Evolutionary conservation across 1,284 basidiomycete species (phyloP), one percentile per base, ranked within the genome.

Genomic region (Pseudozyma sp.): DNA sequence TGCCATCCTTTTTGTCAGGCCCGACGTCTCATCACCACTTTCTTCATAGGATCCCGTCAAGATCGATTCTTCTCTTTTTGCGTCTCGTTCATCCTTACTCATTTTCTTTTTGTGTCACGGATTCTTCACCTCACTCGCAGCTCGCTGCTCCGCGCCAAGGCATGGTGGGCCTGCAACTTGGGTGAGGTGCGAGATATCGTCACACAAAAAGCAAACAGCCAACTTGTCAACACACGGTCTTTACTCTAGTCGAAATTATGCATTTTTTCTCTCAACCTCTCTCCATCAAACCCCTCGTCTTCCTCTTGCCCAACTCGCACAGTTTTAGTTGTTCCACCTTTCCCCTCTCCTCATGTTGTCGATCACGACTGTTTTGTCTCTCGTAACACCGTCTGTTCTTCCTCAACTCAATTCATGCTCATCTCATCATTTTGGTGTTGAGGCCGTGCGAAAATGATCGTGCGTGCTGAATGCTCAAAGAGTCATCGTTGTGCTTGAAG

Each of bases 1-100:
- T 43, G 13, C 21, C 25, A 58, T 65, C 58, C 61, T 70, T 45
- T 12, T 58, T 64, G 68, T 61, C 65, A 50, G 65, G 59, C 49
- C 38, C 59, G 65, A 68, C 65, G 65, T 68, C 50, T 45, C 57
- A 55, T 57, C 44, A 60, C 54, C 59, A 52, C 39, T 50, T 42
- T 49, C 51, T 43, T 39, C 43, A 52, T 14, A 42, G 42, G 51
- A 57, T 58, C 51, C 59, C 13, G 65, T 59, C 65, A 57, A 68
- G 59, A 49, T 61, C 55, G 40, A 50, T 40, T 38, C 45, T 36
- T 11, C 39, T 18, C 21, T 18, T 48, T 57, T 56, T 18, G 25
- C 25, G 25, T 31, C 25, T 31, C 25, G 25, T 31, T 3, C 25
- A 31, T 31, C 25, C 35, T 63, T 18, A 21, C 19, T 35, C 38